phyloP scores from a whole-genome alignment of 2,329 filamentous ascomycete genomes.

The Aspergillus latus region DNA sequence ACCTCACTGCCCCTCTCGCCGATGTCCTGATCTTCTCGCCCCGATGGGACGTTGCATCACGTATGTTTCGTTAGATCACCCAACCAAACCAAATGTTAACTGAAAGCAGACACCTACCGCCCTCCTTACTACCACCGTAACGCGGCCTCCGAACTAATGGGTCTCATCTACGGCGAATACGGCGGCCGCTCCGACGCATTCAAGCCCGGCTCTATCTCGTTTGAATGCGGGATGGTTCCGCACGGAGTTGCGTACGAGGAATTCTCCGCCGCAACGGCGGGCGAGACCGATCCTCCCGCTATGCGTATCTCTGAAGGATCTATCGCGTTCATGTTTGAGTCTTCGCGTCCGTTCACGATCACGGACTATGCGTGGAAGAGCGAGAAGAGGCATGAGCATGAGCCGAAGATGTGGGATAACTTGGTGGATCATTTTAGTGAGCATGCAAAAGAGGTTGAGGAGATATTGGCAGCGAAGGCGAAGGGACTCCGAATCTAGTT shows the following conservation, averaged over 20 bases:
- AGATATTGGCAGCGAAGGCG: constrained; percentile 39
- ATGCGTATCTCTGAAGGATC: background rate
- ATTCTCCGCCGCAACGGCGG: background rate
- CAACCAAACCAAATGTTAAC: background rate
- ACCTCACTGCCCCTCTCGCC: constrained; percentile 31
- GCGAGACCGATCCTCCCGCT: background rate
- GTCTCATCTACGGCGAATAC: constrained; percentile 32
- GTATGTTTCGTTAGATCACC: constrained; percentile 13
- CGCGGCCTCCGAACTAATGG: constrained; percentile 40
- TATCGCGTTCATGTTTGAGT: background rate
- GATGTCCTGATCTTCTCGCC: constrained; percentile 43
- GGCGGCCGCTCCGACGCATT: background rate
- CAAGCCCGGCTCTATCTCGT: background rate
- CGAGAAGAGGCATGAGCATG: constrained; percentile 46
- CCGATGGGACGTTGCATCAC: constrained; percentile 36
- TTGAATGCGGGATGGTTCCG: background rate
- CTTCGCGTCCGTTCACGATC: background rate
- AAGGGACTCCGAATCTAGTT: constrained; percentile 8
- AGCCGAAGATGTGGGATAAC: constrained; percentile 56
- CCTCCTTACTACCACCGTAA: constrained; percentile 47
- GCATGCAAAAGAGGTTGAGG: constrained; percentile 50
- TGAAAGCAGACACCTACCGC: constrained; percentile 32
- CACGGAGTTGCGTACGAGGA: background rate
- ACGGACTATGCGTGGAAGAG: constrained; percentile 29
- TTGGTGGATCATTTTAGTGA: constrained; percentile 54